Conservation (phyloP, 192 early-diverging fungal species). For the Lobosporangium transversale region DNA sequence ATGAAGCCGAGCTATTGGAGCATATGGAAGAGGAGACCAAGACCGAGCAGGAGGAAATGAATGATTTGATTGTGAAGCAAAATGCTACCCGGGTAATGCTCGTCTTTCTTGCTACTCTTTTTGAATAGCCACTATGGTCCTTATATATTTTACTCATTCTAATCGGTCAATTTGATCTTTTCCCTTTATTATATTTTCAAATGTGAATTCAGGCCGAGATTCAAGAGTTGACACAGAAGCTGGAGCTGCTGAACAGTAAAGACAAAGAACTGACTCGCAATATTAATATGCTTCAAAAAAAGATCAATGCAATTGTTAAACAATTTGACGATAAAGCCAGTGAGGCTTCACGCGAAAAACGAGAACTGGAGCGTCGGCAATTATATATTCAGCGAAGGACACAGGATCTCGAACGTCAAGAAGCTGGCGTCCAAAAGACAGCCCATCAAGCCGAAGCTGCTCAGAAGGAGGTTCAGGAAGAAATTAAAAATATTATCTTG, state of each 20-base stretch:
- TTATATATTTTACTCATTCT: not conserved
- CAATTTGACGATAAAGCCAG: constrained; percentile 29
- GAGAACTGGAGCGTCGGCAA: constrained; percentile 19
- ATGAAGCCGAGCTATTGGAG: constrained; percentile 28
- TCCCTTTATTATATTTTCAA: not conserved
- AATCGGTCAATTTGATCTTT: not conserved
- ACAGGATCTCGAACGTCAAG: constrained; percentile 17
- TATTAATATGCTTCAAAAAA: constrained; percentile 15
- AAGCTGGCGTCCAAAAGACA: constrained; percentile 8
- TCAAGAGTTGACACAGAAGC: constrained; percentile 11
- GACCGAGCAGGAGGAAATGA: constrained; percentile 32
- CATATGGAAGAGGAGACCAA: constrained; percentile 34
- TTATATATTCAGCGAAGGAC: constrained; percentile 4
- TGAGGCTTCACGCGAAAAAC: constrained; percentile 20
- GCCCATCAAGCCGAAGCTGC: not conserved
- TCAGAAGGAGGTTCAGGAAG: constrained; percentile 7
- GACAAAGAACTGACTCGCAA: constrained; percentile 16
- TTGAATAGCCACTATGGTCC: not conserved
- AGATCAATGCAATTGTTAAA: constrained; percentile 18
- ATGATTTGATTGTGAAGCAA: constrained; percentile 24
- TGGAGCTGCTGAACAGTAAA: constrained; percentile 13
- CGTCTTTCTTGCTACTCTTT: not conserved
- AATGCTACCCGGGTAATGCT: constrained; percentile 16
- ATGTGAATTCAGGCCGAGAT: constrained; percentile 22
- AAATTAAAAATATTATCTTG: constrained; percentile 13